Percentiles rank a stretch among this genome's conserved stretches.
phyloP scores from a whole-genome alignment of 1,284 basidiomycete genomes.

The Apiotrichum domesticum region DNA sequence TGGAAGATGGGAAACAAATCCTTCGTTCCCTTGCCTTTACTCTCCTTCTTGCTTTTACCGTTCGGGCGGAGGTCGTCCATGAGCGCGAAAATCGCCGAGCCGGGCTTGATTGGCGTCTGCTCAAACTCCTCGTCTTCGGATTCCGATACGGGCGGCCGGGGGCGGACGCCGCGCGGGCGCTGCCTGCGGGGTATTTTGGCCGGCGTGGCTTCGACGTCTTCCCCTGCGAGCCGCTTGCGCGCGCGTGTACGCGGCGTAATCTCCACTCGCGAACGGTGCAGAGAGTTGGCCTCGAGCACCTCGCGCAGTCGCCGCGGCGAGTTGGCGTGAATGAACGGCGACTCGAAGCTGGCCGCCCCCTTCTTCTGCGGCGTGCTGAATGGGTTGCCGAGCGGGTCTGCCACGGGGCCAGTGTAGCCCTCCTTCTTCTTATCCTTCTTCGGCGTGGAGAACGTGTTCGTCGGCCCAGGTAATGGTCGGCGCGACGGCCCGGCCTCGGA shows the following conservation, averaged over 20 bases:
- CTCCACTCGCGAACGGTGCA: constrained; percentile 2
- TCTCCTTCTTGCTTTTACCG: not conserved
- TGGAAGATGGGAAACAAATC: constrained; percentile 15
- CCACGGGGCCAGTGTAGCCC: constrained; percentile 31
- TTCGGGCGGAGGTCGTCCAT: not conserved
- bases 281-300: not conserved
- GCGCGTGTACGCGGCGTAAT: constrained; percentile 44
- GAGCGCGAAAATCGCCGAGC: constrained; percentile 3
- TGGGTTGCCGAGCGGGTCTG: constrained; percentile 42
- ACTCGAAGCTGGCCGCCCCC: constrained; percentile 8
- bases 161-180: constrained; percentile 4
- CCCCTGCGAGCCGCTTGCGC: constrained; percentile 40
- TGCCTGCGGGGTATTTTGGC: not conserved
- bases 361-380: constrained; percentile 27
- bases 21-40: not conserved
- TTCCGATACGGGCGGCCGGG: not conserved
- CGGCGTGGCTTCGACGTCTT: constrained; percentile 41
- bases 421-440: not conserved
- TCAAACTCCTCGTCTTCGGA: constrained; percentile 10
- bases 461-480: not conserved
- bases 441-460: not conserved
- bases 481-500: not conserved
- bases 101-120: constrained; percentile 14
- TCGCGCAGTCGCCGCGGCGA: constrained; percentile 32
- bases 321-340: constrained; percentile 37